Evolutionary conservation across 768 basidiomycete genomes (phyloP).

Genomic region (Kwoniella bestiolae): DNA sequence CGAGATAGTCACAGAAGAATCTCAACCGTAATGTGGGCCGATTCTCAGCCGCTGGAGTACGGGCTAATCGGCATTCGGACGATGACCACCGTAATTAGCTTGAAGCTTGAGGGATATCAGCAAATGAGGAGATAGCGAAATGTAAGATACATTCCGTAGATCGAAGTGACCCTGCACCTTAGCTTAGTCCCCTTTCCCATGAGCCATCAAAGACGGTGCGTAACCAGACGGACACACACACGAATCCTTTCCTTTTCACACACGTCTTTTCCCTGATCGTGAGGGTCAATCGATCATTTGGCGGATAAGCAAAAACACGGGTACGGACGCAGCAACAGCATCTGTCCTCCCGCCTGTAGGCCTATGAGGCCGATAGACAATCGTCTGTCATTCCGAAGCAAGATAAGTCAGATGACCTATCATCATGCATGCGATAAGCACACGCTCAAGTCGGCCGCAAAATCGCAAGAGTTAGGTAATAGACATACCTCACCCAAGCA

Average conservation of each 20-base stretch:
- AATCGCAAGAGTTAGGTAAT: neutral
- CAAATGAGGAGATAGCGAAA: neutral
- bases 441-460: neutral
- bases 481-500: neutral
- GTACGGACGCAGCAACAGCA: too few species aligned
- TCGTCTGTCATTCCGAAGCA: neutral
- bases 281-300: neutral
- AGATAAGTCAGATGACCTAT: neutral
- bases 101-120: neutral
- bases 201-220: neutral
- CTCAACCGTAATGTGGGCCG: neutral
- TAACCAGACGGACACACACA: neutral
- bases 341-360: too few species aligned
- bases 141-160: too few species aligned
- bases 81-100: neutral
- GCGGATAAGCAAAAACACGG: too few species aligned
- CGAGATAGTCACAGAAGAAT: neutral
- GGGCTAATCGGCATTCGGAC: neutral
- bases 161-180: too few species aligned
- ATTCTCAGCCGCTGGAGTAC: neutral
- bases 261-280: too few species aligned
- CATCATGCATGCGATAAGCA: neutral
- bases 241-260: too few species aligned
- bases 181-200: neutral
- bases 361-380: too few species aligned